Evolutionary conservation across 495 filamentous ascomycete species (phyloP), one percentile per base, ranked within the genome.

Genomic region (Penicillium salamii): DNA sequence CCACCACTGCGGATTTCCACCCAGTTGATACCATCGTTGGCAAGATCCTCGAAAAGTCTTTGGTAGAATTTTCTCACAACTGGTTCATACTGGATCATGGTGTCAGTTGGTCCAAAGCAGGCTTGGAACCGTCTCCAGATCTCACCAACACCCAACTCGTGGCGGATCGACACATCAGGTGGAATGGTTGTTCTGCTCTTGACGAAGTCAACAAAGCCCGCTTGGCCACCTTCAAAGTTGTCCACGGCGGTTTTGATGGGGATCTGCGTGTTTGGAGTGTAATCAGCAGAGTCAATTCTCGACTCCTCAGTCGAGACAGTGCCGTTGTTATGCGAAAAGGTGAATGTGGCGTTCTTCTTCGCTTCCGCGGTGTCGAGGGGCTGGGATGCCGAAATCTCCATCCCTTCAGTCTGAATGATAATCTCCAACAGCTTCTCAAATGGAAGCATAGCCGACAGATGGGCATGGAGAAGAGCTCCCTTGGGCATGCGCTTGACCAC

Each of bases 401-500:
- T 60, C 14, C 53, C 57, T 21, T 49, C 45, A 0, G 57, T 60
- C 8, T 55, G 9, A 14, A 56, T 18, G 14, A 53, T 38, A 29
- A 8, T 39, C 23, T 21, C 3, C 37, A 39, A 2, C 8, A 57
- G 28, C 6, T 28, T 49, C 0, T 54, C 50, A 14, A 20, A 53
- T 9, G 54, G 55, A 15, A 62, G 42, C 59, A 62, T 62, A 9
- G 59, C 49, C 0, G 41, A 26, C 19, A 62, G 15, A 38, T 62
- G 59, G 0, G 55, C 52, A 26, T 62, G 59, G 12, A 62, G 15
- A 1, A 62, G 50, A 1, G 59, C 49, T 6, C 59, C 59, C 42
- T 62, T 62, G 18, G 59, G 59, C 50, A 58, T 53, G 8, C 44
- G 42, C 49, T 46, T 50, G 18, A 41, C 6, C 6, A 41, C 21